Conservation (phyloP, 108 stramenopile genomes). For the Conticribra weissflogii region DNA sequence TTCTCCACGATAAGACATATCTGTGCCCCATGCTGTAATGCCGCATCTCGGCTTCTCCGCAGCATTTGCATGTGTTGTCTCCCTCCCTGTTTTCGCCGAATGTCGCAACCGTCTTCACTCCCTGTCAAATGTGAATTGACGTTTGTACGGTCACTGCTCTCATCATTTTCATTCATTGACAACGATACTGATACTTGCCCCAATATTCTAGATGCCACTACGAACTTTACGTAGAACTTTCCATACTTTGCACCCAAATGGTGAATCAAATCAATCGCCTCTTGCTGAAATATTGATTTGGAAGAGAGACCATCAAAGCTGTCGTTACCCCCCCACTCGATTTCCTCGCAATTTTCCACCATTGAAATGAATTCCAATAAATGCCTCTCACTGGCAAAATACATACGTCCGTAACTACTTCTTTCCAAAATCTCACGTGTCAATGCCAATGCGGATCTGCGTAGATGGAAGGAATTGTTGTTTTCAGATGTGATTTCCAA, state of each 20-base stretch:
- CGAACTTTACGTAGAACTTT: constrained; percentile 27
- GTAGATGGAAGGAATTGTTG: constrained; percentile 42
- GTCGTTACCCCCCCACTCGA: constrained; percentile 3
- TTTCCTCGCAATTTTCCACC: constrained; percentile 8
- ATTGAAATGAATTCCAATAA: constrained; percentile 19
- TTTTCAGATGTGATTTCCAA: constrained; percentile 21
- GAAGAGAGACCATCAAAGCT: not conserved
- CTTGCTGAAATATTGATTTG: constrained; percentile 24
- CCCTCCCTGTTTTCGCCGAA: not conserved
- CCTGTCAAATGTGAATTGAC: too few relatives aligned
- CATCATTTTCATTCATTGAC: too few relatives aligned
- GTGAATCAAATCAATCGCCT: constrained; percentile 37
- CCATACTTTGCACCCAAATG: constrained; percentile 29
- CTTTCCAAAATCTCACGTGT: constrained; percentile 24
- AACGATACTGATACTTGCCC: constrained; percentile 17
- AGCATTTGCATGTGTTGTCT: constrained; percentile 6
- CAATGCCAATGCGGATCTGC: constrained; percentile 28
- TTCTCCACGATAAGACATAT: constrained; percentile 25
- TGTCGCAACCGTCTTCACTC: not conserved
- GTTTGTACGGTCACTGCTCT: too few relatives aligned
- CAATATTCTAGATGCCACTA: constrained; percentile 42
- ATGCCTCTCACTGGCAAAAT: constrained; percentile 15
- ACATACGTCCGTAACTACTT: constrained; percentile 33
- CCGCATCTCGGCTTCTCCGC: constrained; percentile 31
- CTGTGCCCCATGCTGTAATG: constrained; percentile 23